Evolutionary conservation across 2,329 filamentous ascomycete genomes (phyloP).

Genomic region (Bipolaris zeicola): DNA sequence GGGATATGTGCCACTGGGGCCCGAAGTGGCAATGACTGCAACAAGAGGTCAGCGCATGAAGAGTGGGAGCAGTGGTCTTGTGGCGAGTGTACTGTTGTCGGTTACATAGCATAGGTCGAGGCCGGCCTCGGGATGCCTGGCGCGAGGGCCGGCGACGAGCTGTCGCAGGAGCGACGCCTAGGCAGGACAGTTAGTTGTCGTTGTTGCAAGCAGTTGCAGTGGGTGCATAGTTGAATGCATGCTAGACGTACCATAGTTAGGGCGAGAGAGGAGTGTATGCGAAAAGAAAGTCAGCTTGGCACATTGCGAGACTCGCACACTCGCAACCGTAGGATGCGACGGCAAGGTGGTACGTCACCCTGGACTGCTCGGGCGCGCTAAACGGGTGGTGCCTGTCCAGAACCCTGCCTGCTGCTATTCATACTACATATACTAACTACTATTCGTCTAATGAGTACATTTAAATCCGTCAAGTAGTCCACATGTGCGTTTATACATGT

Average conservation of each 20-base stretch:
- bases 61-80: slow-evolving; percentile 40
- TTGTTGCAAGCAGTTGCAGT: too few relatives aligned
- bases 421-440: too few relatives aligned
- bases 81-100: slow-evolving; percentile 62
- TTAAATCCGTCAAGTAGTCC: too few relatives aligned
- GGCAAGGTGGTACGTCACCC: slow-evolving; percentile 17
- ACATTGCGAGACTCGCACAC: slow-evolving; percentile 7
- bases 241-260: slow-evolving; percentile 7
- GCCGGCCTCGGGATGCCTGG: slow-evolving; percentile 82
- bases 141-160: slow-evolving; percentile 85
- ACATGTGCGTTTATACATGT: background rate
- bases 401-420: background rate
- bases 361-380: slow-evolving; percentile 1
- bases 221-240: background rate
- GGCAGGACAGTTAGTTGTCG: background rate
- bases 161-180: slow-evolving; percentile 72
- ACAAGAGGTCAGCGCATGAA: slow-evolving; percentile 46
- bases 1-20: slow-evolving; percentile 86
- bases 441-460: too few relatives aligned
- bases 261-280: background rate
- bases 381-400: slow-evolving; percentile 9
- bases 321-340: slow-evolving; percentile 2
- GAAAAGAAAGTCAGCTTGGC: slow-evolving; percentile 1
- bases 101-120: slow-evolving; percentile 97
- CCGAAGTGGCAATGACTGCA: slow-evolving; percentile 73